A percentile compares a stretch with the other conserved stretches of the same genome.
phyloP scores from a whole-genome alignment of 1,284 basidiomycete species.

The Heterobasidion occidentale region DNA sequence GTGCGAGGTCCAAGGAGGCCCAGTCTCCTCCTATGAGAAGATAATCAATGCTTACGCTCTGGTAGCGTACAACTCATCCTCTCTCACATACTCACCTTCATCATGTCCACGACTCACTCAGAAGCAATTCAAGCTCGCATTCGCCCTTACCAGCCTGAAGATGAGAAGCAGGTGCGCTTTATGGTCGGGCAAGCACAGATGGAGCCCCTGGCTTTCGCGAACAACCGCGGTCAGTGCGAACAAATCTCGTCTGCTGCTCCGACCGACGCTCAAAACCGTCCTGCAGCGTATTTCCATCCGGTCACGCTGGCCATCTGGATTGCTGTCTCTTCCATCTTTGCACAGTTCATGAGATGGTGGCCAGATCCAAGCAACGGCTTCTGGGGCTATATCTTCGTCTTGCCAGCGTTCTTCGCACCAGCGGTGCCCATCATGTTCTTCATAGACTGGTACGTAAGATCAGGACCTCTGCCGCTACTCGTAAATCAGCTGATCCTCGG shows the following conservation, averaged over 20 bases:
- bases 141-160: conserved; percentile 35
- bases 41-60: too few relatives aligned
- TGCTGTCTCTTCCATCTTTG: conserved; percentile 45
- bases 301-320: conserved; percentile 54
- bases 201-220: conserved; percentile 66
- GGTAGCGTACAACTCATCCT: too few relatives aligned
- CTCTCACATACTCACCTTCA: too few relatives aligned
- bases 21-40: too few relatives aligned
- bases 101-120: not conserved
- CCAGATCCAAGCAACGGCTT: conserved; percentile 33
- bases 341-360: conserved; percentile 61
- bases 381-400: conserved; percentile 45
- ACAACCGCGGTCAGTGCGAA: conserved; percentile 42
- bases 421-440: conserved; percentile 59
- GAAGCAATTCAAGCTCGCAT: conserved; percentile 32
- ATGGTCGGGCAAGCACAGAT: conserved; percentile 61
- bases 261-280: not conserved
- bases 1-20: not conserved
- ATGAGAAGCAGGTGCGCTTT: conserved; percentile 39
- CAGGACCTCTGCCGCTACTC: not conserved
- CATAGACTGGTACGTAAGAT: conserved; percentile 56
- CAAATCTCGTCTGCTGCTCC: not conserved
- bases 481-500: not conserved
- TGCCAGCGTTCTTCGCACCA: conserved; percentile 59
- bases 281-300: conserved; percentile 53